phyloP scores from a whole-genome alignment of 169 alveolate genomes.

The Cryptosporidium ryanae region DNA sequence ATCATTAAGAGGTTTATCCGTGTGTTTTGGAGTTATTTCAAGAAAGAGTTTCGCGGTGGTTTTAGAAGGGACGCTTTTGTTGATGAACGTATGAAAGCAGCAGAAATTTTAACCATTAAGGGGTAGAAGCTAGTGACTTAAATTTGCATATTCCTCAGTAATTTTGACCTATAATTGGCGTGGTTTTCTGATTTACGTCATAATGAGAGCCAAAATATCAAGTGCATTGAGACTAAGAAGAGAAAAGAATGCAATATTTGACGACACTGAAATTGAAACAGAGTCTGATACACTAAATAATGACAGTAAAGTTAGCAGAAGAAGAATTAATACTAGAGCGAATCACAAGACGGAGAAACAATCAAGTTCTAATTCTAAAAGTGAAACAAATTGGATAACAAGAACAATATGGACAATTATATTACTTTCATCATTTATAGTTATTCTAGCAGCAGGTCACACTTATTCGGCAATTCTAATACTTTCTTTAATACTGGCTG shows the following conservation, averaged over 20 bases:
- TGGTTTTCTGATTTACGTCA: neutral
- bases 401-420: constrained; percentile 86
- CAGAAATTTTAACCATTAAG: no score
- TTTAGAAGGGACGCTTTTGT: no score
- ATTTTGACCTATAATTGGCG: neutral
- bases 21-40: no score
- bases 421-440: constrained; percentile 80
- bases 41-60: no score
- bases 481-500: constrained; percentile 78
- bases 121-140: no score
- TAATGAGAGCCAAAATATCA: constrained; percentile 3
- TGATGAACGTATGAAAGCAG: no score
- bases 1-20: no score
- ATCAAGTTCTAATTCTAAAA: neutral
- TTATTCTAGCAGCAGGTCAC: constrained; percentile 90
- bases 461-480: constrained; percentile 88
- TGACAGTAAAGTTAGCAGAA: neutral
- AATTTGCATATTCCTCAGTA: neutral
- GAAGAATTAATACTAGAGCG: constrained; percentile 6
- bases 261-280: constrained; percentile 65
- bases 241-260: constrained; percentile 36
- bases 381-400: constrained; percentile 62
- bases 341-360: neutral
- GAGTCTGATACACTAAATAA: constrained; percentile 46
- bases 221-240: constrained; percentile 1